Evolutionary conservation across 2,329 filamentous ascomycete species (phyloP), one percentile per base, ranked within the genome.

Genomic region (Celoporthe dispersa): DNA sequence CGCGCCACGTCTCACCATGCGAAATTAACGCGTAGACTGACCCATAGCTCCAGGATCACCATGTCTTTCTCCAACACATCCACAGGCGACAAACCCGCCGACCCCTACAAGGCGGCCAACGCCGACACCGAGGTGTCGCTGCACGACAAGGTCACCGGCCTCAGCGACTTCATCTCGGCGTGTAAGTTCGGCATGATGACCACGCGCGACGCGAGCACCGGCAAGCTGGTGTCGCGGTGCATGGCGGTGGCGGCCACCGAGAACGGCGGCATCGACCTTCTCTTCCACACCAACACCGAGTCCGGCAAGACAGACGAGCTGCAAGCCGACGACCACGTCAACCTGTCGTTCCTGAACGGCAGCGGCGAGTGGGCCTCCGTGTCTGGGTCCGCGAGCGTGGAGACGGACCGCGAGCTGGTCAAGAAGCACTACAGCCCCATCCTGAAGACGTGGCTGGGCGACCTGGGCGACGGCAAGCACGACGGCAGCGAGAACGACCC

Each of bases 281-380:
- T 97, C 80, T 97, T 97, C 87, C 91, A 96, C 84, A 94, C 94
- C 77, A 97, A 97, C 84, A 94, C 93, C 73, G 92, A 95, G 79
- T 94, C 92, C 12, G 90, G 93, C 82, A 97, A 97, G 86, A 94
- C 93, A 6, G 87, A 93, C 79, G 94, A 97, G 77, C 86, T 97
- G 57, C 84, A 88, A 69, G 84, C 84, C 69, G 90, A 97, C 79
- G 84, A 90, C 0, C 87, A 92, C 75, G 87, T 94, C 83, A 97
- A 97, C 83, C 86, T 97, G 73, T 88, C 91, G 63, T 97, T 97
- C 84, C 85, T 95, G 75, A 91, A 92, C 79, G 80, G 81, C 73
- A 88, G 88, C 2, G 93, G 94, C 74, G 90, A 95, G 79, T 97
- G 94, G 94, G 94, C 94, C 0, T 96, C 92, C 2, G 84, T 97